Evolutionary conservation across 2,329 filamentous ascomycete species (phyloP), one percentile per base, ranked within the genome.

Genomic region (Botrytis deweyae): DNA sequence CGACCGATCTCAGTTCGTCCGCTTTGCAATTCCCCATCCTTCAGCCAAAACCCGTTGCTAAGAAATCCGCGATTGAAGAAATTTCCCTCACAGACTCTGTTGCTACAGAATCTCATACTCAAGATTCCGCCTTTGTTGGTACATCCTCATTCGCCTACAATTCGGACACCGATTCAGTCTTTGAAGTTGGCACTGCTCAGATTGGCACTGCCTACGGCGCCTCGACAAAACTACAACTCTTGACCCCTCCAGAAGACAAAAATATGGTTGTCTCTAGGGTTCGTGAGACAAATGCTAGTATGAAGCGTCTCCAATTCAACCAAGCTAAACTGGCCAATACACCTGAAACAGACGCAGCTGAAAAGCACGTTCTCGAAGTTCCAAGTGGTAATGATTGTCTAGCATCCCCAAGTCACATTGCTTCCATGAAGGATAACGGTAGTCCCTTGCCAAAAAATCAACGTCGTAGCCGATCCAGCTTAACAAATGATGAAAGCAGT

Each of bases 1-100:
- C 71, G 25, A 72, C 63, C 20, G 64, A 69, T 62, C 44, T 67
- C 2, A 69, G 33, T 69, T 72, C 64, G 16, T 29, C 62, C 46
- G 62, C 42, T 49, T 61, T 62, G 38, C 55, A 46, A 58, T 58
- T 67, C 38, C 38, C 62, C 22, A 58, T 67, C 22, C 52, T 67
- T 36, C 62, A 61, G 20, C 63, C 52, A 29, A 36, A 68, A n/a
- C 1, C 49, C 1, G 18, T 38, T 22, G 16, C 14, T 3, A 55
- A 58, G 40, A 9, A 68, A 25, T 29, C 36, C 22, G 0, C 62
- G 20, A n/a, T 42, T 9, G 2, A 38, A 68, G 38, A 29, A 22
- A 7, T 6, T 16, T 18, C 38, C n/a, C 1, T n/a, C 20, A 44
- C 18, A 22, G 25, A 42, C 52, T 22, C 10, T 5, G n/a, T 67